These are phyloP conservation scores for Irpex sp. DNA, from an alignment of 1,284 basidiomycete species.

Conservation along the genomic window DNA sequence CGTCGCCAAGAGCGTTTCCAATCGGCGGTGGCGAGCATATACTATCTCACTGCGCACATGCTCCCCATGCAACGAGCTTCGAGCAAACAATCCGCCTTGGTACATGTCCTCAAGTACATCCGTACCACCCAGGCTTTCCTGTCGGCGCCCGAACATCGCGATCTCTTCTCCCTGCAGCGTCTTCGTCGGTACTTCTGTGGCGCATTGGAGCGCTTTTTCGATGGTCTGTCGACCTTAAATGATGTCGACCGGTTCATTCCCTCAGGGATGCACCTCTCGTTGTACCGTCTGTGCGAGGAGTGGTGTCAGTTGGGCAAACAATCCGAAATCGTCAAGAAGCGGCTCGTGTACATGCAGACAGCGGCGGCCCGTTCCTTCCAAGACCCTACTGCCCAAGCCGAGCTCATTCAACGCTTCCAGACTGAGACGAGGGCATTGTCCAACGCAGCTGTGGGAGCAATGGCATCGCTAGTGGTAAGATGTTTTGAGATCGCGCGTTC, in stretches of 20 bases:
- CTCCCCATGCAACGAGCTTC: conserved; percentile 72
- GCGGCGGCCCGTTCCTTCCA: conserved; percentile 54
- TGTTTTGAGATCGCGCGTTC: conserved; percentile 4
- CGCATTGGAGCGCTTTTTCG: conserved; percentile 83
- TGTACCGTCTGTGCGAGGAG: conserved; percentile 88
- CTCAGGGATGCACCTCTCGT: conserved; percentile 70
- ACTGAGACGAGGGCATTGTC: conserved; percentile 73
- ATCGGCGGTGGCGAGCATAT: conserved; percentile 88
- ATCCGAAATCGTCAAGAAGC: conserved; percentile 70
- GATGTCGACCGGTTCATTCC: conserved; percentile 79
- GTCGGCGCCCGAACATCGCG: conserved; percentile 65
- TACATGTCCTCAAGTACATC: conserved; percentile 84
- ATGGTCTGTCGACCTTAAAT: conserved; percentile 68
- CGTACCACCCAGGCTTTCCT: conserved; percentile 81
- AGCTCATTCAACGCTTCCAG: conserved; percentile 68
- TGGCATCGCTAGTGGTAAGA: conserved; percentile 84
- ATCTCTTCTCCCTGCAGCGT: conserved; percentile 79
- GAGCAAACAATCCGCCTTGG: conserved; percentile 69
- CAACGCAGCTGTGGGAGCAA: conserved; percentile 75
- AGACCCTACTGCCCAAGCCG: conserved; percentile 42
- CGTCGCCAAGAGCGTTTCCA: conserved; percentile 81
- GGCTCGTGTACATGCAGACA: conserved; percentile 73
- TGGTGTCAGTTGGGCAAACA: conserved; percentile 90
- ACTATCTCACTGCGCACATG: conserved; percentile 80
- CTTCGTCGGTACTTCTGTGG: conserved; percentile 90